Evolutionary conservation across 73 alveolate species (phyloP), one percentile per base, ranked within the genome.

Genomic region (Durusdinium trenchii): DNA sequence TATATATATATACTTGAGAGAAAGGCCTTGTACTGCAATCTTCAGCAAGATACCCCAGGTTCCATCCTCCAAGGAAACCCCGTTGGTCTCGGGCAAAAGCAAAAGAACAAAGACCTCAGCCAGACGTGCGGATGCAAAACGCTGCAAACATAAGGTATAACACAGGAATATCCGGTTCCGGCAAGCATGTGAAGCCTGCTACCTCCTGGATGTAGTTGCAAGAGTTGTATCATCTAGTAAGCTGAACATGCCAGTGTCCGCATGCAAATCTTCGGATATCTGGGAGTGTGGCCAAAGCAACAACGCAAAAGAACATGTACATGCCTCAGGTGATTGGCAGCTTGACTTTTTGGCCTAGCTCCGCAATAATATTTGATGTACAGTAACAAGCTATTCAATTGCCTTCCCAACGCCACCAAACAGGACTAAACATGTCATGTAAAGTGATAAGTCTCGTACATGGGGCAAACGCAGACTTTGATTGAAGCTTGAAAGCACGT

Each of bases 41-140:
- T n/a, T n/a, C n/a, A n/a, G n/a, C n/a, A n/a, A n/a, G n/a, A n/a
- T n/a, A 60, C 73, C 18, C 30, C 0, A 23, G 42, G 7, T 12
- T 48, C 46, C 91, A 6, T 87, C 98, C 98, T 91, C 98, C 4
- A 91, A 61, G 61, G 90, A 78, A 50, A 91, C 98, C n/a, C 98
- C 98, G 36, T 91, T 91, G 98, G 98, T 91, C 90, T 91, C 98
- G 16, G 98, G 98, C 90, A 91, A 89, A 20, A 91, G 89, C 42
- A 91, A 16, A 52, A 38, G 38, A 48, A 91, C 98, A 52, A 91
- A 91, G 69, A 91, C 98, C 98, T 91, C 90, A 36, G 79, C 28
- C 50, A 14, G 50, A 50, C 35, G 84, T n/a, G 47, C 32, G 92
- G 71, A 23, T 45, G 69, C 40, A 16, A 45, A 20, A 32, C 0